phyloP scores from a whole-genome alignment of 1,139 yeast species.

The Protomyces macrosporus region DNA sequence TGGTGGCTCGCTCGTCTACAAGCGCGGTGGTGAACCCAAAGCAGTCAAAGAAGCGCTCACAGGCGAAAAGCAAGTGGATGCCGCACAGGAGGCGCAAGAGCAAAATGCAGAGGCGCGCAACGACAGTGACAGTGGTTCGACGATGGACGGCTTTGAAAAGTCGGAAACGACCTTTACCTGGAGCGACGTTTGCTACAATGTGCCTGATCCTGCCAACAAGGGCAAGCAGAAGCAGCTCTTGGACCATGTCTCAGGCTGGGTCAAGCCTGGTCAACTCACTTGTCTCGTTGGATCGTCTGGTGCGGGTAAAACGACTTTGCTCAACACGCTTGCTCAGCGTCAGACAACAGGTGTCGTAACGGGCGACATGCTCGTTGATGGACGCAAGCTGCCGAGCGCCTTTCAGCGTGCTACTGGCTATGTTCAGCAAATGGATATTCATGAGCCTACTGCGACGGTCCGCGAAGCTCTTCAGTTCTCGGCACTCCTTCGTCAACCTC shows the following conservation, averaged over 20 bases:
- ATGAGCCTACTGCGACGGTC: conserved; percentile 62
- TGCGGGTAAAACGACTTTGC: conserved; percentile 63
- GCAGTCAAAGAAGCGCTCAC: conserved; percentile 32
- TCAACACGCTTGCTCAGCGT: conserved; percentile 57
- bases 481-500: conserved; percentile 57
- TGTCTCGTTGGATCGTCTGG: conserved; percentile 64
- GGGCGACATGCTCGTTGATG: conserved; percentile 62
- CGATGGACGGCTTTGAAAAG: conserved; percentile 13
- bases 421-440: conserved; percentile 63
- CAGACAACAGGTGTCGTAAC: conserved; percentile 56
- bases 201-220: conserved; percentile 49
- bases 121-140: neutral
- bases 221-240: conserved; percentile 48
- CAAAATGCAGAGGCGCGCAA: conserved; percentile 17
- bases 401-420: conserved; percentile 61
- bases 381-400: conserved; percentile 49
- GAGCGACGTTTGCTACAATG: conserved; percentile 51
- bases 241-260: conserved; percentile 58
- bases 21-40: conserved; percentile 41
- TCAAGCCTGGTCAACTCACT: conserved; percentile 57
- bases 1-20: conserved; percentile 79
- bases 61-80: conserved; percentile 43
- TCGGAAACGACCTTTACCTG: conserved; percentile 50
- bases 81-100: conserved; percentile 44
- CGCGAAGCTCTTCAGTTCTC: conserved; percentile 69